Evolutionary conservation across 176 grass and related monocot species (phyloP).

Genomic region (Cenchrus fungigraminus): DNA sequence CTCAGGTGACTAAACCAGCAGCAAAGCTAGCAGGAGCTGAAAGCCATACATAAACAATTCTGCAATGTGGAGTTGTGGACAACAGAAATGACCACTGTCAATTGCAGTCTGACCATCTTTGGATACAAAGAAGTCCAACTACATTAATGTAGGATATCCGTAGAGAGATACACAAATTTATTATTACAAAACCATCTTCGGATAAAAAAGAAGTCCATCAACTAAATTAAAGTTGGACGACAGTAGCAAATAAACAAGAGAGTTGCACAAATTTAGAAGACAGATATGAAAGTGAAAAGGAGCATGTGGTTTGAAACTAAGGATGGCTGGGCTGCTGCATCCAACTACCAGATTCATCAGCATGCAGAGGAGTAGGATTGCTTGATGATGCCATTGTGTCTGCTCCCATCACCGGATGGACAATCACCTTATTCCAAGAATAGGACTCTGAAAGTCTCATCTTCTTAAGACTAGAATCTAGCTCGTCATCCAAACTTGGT

Average conservation of each 20-base stretch:
- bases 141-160: too few species aligned
- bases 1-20: too few species aligned
- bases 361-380: neutral
- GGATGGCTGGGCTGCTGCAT: slow-evolving; percentile 5
- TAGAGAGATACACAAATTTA: too few species aligned
- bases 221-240: neutral
- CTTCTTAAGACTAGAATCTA: slow-evolving; percentile 6
- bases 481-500: neutral
- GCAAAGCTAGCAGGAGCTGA: too few species aligned
- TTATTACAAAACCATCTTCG: too few species aligned
- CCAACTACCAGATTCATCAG: neutral
- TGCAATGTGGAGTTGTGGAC: too few species aligned
- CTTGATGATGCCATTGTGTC: neutral
- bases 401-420: neutral
- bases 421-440: neutral
- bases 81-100: too few species aligned
- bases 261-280: neutral
- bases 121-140: too few species aligned
- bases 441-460: slow-evolving; percentile 32
- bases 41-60: too few species aligned
- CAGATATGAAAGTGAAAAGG: neutral
- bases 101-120: too few species aligned
- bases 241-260: too few species aligned
- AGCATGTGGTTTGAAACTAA: neutral
- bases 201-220: too few species aligned